Conservation (phyloP, 2,329 filamentous ascomycete genomes). For the Mariannaea elegans region DNA sequence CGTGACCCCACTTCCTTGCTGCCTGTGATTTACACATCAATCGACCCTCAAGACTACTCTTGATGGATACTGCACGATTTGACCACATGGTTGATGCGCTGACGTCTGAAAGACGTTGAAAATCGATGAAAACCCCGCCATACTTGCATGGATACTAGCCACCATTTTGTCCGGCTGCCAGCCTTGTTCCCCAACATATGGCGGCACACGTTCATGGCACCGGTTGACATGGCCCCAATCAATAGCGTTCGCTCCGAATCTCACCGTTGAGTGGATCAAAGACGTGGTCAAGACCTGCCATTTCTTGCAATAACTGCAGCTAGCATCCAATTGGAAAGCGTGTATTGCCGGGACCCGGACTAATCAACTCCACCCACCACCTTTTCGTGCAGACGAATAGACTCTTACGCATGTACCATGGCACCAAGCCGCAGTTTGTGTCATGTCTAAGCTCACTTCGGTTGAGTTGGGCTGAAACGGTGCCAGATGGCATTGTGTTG, state of each 20-base stretch:
- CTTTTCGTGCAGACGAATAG: constrained; percentile 31
- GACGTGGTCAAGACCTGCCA: constrained; percentile 22
- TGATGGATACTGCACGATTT: neutral
- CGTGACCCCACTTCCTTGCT: constrained; percentile 1
- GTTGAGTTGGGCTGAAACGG: constrained; percentile 37
- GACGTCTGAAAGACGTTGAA: constrained; percentile 19
- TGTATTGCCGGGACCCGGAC: constrained; percentile 32
- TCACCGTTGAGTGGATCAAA: constrained; percentile 25
- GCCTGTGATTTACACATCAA: neutral
- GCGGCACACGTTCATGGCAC: constrained; percentile 17
- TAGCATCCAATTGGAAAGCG: constrained; percentile 36
- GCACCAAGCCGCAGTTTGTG: constrained; percentile 31
- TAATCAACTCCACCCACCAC: constrained; percentile 37
- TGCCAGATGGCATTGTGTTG: constrained; percentile 59
- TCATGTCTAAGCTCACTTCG: constrained; percentile 32
- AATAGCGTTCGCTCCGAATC: constrained; percentile 12
- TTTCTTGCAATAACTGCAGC: constrained; percentile 30
- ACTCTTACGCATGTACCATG: constrained; percentile 33
- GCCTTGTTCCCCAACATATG: constrained; percentile 14
- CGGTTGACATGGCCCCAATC: constrained; percentile 34
- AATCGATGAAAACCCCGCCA: constrained; percentile 12
- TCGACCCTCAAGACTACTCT: neutral
- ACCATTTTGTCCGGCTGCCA: constrained; percentile 10
- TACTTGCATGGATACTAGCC: constrained; percentile 4
- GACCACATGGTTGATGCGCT: neutral